A percentile compares a stretch with the other conserved stretches of the same genome.
phyloP scores from a whole-genome alignment of 352 stramenopile genomes.

The Phytophthora pluvialis region DNA sequence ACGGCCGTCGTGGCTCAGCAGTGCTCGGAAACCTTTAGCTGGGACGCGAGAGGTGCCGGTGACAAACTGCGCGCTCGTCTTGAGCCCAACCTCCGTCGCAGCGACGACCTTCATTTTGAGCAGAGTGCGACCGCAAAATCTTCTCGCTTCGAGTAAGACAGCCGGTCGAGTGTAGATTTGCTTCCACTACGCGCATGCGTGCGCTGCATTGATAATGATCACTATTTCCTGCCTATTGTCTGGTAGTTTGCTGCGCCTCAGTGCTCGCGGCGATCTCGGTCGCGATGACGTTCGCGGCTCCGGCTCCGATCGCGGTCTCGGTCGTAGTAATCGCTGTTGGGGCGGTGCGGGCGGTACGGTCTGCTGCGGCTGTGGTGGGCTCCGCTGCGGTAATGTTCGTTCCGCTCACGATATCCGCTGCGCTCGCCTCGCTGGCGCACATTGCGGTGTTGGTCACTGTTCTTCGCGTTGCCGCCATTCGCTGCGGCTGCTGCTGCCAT shows the following conservation, averaged over 20 bases:
- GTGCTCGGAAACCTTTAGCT: slow-evolving; percentile 95
- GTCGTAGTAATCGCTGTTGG: slow-evolving; percentile 48
- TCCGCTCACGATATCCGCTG: slow-evolving; percentile 38
- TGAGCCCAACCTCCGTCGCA: slow-evolving; percentile 31
- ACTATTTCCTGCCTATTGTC: slow-evolving; percentile 1
- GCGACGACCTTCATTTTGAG: no score
- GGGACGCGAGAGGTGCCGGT: slow-evolving; percentile 91
- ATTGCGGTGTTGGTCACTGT: slow-evolving; percentile 38
- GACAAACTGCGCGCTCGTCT: slow-evolving; percentile 91
- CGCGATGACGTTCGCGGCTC: slow-evolving; percentile 38
- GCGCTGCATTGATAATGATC: slow-evolving; percentile 13
- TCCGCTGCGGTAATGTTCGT: slow-evolving; percentile 41
- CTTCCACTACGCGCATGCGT: not conserved
- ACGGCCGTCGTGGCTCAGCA: slow-evolving; percentile 75
- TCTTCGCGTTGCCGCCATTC: slow-evolving; percentile 32
- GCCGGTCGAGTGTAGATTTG: not conserved
- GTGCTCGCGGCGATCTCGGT: slow-evolving; percentile 34
- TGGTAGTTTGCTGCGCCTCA: slow-evolving; percentile 4
- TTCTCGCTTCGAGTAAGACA: no score
- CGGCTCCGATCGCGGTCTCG: slow-evolving; percentile 41
- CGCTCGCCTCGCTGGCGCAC: slow-evolving; percentile 37
- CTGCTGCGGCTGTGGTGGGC: slow-evolving; percentile 32
- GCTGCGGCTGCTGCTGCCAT: slow-evolving; percentile 48
- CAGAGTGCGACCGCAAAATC: no score
- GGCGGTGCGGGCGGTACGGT: slow-evolving; percentile 38